Base-by-base conservation (phyloP, 257 asterid species). In the Fraxinus cuspidata region DNA sequence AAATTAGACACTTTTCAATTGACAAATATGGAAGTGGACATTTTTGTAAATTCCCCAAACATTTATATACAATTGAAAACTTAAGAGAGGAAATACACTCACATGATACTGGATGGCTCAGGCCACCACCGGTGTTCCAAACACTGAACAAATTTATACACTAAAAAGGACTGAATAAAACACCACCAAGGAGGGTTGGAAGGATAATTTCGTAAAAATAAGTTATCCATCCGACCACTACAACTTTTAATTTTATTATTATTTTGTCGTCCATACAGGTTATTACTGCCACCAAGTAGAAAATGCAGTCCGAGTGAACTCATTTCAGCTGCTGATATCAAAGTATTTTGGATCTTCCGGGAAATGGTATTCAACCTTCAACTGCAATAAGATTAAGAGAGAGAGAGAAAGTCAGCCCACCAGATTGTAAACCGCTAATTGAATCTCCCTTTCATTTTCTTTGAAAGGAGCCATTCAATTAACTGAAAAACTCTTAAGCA, bases 301-400 rank as follows among this genome's bases (percentile, higher is more conserved):
- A 23, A 32, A 28, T 73, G 40, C 60, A 34, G 31, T 58, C 69
- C 47, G 15, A 29, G 72, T 6, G 31, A 28, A 38, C 70, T 10
- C 37, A 28, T 70, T 76, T 88, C 82, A 91, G 87, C 89, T 75
- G 86, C 92, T 81, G 78, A 88, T 85, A 47, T 87, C 89, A 38
- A 89, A 91, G 90, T 89, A 91, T 73, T 88, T 91, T 23, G 97
- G 94, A 82, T 88, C 88, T 83, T 89, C 91, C 16, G 97, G 97
- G 80, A 85, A 91, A 80, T 91, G 90, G 82, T 89, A 87, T 65
- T 89, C 94, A 19, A 89, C 89, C 34, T 82, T 87, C 83, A 89
- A 80, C 97, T 91, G 97, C 90, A 85, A 76, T 25, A 18, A 64
- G 32, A 81, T 74, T 78, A 12, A 32, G 29, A 37, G 47, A 31